Percentiles rank a stretch among this genome's conserved stretches.
Evolutionary conservation across 768 basidiomycete species (phyloP).

Genomic region (Asterophora parasitica): DNA sequence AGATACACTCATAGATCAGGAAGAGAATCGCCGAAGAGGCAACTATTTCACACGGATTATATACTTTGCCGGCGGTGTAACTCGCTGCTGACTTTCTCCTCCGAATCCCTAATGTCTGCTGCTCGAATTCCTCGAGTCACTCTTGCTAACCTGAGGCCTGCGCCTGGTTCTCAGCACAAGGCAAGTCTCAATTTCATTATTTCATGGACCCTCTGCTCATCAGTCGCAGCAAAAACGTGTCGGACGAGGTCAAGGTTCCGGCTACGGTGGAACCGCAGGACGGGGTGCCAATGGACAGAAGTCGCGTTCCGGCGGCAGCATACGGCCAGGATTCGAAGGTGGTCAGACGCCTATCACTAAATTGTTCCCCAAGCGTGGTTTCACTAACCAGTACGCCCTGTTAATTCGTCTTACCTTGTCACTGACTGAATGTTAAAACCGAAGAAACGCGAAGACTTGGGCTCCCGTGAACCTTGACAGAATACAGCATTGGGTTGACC

Average conservation of each 20-base stretch:
- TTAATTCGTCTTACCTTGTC: not conserved
- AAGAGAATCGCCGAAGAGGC: not conserved
- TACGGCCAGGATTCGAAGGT: constrained; percentile 86
- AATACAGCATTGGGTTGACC: constrained; percentile 87
- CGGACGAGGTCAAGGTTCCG: constrained; percentile 90
- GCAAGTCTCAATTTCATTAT: constrained; percentile 28
- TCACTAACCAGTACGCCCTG: constrained; percentile 78
- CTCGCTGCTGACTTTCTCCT: constrained; percentile 1
- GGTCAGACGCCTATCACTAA: constrained; percentile 94
- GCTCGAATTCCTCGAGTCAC: constrained; percentile 42
- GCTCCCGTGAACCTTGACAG: constrained; percentile 84
- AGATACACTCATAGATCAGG: constrained; percentile 28
- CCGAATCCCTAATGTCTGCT: constrained; percentile 27
- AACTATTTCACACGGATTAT: too few species aligned
- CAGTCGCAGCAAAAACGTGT: constrained; percentile 79
- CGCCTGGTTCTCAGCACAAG: constrained; percentile 62
- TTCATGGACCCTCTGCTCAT: not conserved
- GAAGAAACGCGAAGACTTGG: constrained; percentile 69
- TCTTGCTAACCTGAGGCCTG: constrained; percentile 73
- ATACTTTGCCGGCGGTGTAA: constrained; percentile 6
- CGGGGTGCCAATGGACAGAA: constrained; percentile 96
- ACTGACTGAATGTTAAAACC: not conserved
- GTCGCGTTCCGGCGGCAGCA: constrained; percentile 83
- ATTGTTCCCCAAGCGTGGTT: constrained; percentile 90
- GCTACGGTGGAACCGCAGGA: constrained; percentile 88